Base-by-base conservation (phyloP, 495 filamentous ascomycete genomes). In the Penicillium tannophilum region DNA sequence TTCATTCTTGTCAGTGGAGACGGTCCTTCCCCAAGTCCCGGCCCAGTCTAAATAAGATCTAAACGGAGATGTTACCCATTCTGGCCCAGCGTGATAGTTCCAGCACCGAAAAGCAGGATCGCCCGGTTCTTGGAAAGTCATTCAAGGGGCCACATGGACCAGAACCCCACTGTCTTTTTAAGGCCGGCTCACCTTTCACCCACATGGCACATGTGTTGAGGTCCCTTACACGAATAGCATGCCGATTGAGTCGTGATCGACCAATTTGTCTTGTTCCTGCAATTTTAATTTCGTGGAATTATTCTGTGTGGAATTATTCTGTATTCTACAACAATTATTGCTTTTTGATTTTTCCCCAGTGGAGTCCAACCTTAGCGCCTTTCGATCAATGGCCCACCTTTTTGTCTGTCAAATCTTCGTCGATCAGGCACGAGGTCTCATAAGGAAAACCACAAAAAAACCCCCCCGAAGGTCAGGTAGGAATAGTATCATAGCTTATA, bases 401-500 rank as follows among this genome's bases (percentile, higher is more conserved):
- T 39, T 35, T n/a, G 36, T 36, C 56, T 58, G 64, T 69, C 64
- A 67, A 63, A 58, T 33, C 35, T 44, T 51, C 53, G 66, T 67
- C 66, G 66, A 69, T 69, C 66, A 69, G 66, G 59, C 33, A 67
- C 57, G 43, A 46, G 6, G 24, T 46, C 1, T 46, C 4, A 9
- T 23, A 28, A 28, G 28, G 28, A 28, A 28, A 28, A 28, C 4
- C 4, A 28, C 2, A 28, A 28, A 7, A 28, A 4, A 28, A 5
- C 28, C 28, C 28, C 28, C 6, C 1, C 1, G 28, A 28, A 28
- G 4, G 28, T 7, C 28, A 28, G 0, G 4, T 28, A 7, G 1
- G 28, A 5, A 7, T 28, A 23, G 20, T 23, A 23, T 0, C 6
- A 28, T 28, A 28, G 4, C 6, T 28, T 5, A 28, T 4, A 28